Base-by-base conservation (phyloP, 1,284 basidiomycete species). In the Earliella scabrosa region DNA sequence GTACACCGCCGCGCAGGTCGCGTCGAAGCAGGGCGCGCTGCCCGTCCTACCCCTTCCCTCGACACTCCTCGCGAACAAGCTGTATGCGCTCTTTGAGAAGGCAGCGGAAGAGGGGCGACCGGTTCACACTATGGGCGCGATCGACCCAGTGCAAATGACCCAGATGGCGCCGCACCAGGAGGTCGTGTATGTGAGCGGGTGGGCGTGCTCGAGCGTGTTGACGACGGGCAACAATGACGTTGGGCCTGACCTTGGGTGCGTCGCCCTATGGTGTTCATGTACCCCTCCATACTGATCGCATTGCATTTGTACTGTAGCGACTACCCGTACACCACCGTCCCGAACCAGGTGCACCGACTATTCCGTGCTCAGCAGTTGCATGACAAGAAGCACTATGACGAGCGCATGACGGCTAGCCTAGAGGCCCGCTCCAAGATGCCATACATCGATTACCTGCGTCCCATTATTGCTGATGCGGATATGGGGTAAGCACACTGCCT, bases 161-260 rank as follows among this genome's bases (percentile, higher is more conserved):
- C 97, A 99, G 75, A 98, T 98, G 95, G 97, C 95, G 8, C 84
- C 85, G 67, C 85, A 95, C 73, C 93, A 97, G 68, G 94, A 98
- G 70, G 91, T 94, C 21, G 90, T 98, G 45, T 99, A 99, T 72
- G 83, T 99, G 24, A 97, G 94, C 36, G 97, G 97, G 24, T 99
- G 93, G 87, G 93, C 92, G 23, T 84, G 87, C 34, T 92, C 89
- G 43, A 98, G 95, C 57, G 83, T 95, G 54, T 81, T 94, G 49
- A 94, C 93, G 23, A 97, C 95, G 1, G 90, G 88, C 27, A 92
- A 87, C 68, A 96, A 98, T 69, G 97, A 99, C 77, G 96, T 98
- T 51, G 97, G 97, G 41, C 97, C 97, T 36, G 97, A 99, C 79
- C 87, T 99, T 70, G 97, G 96, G 93, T 92, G 67, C 67, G 83